Base-by-base conservation (phyloP, 306 rosid genomes). In the Trichosanthes cucumerina region DNA sequence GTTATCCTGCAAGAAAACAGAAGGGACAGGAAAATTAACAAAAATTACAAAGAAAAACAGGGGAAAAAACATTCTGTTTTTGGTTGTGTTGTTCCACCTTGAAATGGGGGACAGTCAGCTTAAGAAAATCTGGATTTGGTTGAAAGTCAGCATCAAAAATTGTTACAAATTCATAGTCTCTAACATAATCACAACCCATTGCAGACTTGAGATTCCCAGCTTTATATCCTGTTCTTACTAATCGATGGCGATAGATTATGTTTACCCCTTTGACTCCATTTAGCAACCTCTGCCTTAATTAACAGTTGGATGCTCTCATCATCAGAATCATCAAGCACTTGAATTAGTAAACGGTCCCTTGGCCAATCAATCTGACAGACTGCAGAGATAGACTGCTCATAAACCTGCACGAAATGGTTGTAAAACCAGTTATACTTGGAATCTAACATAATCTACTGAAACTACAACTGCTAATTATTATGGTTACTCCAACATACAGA, bases 201-300 rank as follows among this genome's bases (percentile, higher is more conserved):
- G 98, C 98, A 66, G 98, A 94, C 68, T 94, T 92, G 80, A 92
- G 97, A 86, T 94, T 94, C 85, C 98, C 98, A 16, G 98, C 98
- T 89, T 94, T 92, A 81, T 94, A 94, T 81, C 98, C 97, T 7
- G 97, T 94, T 87, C 98, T 87, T 80, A 86, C 19, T 54, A 86
- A 77, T n/a, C 98, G 96, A 87, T 94, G 98, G 79, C 91, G 79
- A 80, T 94, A 94, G 80, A 89, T 80, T 81, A 94, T 89, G 82
- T 92, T 90, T 79, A 90, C 36, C 66, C 97, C 98, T 94, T 79
- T 88, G 96, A 79, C 59, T 92, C 98, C 98, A 94, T 75, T 86
- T 84, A 77, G 84, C 64, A 81, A 92, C 98, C 88, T 92, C 98
- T 6, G 82, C 82, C 83, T 92, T 86, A 76, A 94, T 94, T 75